A percentile compares a stretch with the other conserved stretches of the same genome.
These are phyloP conservation scores for Komagataella pseudopastoris DNA, from an alignment of 805 yeast genomes.

Conservation along the genomic window DNA sequence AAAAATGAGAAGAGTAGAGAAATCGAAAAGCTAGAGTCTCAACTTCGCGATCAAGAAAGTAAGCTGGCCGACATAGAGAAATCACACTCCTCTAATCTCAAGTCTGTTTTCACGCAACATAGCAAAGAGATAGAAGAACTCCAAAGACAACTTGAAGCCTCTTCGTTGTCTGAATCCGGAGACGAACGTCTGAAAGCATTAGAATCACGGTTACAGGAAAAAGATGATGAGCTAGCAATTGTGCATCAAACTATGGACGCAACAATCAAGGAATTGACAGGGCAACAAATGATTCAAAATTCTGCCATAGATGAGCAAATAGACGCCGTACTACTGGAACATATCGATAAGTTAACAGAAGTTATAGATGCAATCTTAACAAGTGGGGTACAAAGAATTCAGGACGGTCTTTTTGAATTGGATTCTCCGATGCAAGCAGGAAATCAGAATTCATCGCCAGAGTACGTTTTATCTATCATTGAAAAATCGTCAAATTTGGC, in stretches of 20 bases:
- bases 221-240: conserved; percentile 69
- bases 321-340: conserved; percentile 34
- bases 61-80: conserved; percentile 48
- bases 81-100: conserved; percentile 47
- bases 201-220: conserved; percentile 39
- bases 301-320: conserved; percentile 44
- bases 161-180: conserved; percentile 8
- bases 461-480: conserved; percentile 48
- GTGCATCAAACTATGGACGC: conserved; percentile 69
- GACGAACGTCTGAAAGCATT: conserved; percentile 16
- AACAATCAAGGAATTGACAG: conserved; percentile 47
- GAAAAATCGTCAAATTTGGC: conserved; percentile 62
- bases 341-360: conserved; percentile 31
- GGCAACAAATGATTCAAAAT: conserved; percentile 31
- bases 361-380: conserved; percentile 60
- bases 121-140: conserved; percentile 46
- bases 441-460: conserved; percentile 63
- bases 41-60: conserved; percentile 45
- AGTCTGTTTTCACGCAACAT: conserved; percentile 46
- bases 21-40: conserved; percentile 50
- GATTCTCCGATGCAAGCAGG: conserved; percentile 78
- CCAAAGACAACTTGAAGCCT: conserved; percentile 19
- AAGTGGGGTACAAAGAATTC: conserved; percentile 59
- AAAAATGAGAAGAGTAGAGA: conserved; percentile 54
- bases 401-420: conserved; percentile 55